Evolutionary conservation across 192 early-diverging fungal species (phyloP).

Genomic region (Rhizophagus sp.): DNA sequence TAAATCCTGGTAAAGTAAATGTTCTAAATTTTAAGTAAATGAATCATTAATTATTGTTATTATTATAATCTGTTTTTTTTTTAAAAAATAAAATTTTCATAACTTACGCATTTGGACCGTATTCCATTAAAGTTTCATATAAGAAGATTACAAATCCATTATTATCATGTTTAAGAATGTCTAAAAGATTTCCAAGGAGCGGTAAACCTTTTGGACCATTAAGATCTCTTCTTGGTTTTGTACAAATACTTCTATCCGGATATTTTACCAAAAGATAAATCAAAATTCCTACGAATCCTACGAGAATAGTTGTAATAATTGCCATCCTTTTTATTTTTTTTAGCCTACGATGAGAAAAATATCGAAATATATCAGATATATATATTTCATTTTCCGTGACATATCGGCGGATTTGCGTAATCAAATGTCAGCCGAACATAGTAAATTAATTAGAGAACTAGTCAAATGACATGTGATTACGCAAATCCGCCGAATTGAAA

Average conservation of each 20-base stretch:
- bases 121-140: not conserved
- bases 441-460: too few species aligned
- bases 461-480: too few species aligned
- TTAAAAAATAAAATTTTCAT: not conserved
- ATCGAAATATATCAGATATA: too few species aligned
- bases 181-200: constrained; percentile 38
- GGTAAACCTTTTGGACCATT: constrained; percentile 35
- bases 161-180: not conserved
- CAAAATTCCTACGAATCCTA: not conserved
- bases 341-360: too few species aligned
- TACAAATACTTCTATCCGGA: constrained; percentile 38
- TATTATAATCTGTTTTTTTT: too few species aligned
- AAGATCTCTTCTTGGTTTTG: constrained; percentile 31
- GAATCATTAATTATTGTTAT: not conserved
- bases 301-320: not conserved
- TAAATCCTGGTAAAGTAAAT: constrained; percentile 34
- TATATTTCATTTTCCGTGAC: too few species aligned
- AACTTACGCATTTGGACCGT: not conserved
- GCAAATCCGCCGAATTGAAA: too few species aligned
- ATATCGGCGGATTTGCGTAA: too few species aligned
- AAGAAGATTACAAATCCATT: not conserved
- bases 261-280: constrained; percentile 37
- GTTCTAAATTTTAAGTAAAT: constrained; percentile 33
- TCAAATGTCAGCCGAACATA: too few species aligned
- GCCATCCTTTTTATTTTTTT: too few species aligned